phyloP scores from a whole-genome alignment of 352 stramenopile genomes.

The Globisporangium emineosum region DNA sequence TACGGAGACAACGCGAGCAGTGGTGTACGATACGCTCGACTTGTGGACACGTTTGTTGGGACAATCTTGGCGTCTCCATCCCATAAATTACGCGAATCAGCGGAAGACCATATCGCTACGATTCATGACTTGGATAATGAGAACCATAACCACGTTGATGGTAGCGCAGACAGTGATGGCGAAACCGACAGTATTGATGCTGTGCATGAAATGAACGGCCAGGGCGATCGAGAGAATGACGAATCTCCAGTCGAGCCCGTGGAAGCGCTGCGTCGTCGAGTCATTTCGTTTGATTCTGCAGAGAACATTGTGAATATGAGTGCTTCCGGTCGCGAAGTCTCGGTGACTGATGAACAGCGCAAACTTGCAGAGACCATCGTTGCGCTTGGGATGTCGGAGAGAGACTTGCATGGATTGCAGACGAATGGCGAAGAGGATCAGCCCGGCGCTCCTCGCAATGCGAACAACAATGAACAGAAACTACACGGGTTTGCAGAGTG shows the following conservation, averaged over 20 bases:
- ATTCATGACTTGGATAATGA: slow-evolving; percentile 20
- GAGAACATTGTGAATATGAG: slow-evolving; percentile 72
- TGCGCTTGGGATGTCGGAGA: slow-evolving; percentile 55
- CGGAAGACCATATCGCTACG: slow-evolving; percentile 11
- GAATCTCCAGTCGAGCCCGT: slow-evolving; percentile 41
- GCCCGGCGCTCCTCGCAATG: neutral
- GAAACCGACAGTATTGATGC: slow-evolving; percentile 26
- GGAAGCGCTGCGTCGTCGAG: slow-evolving; percentile 54
- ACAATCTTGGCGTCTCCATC: slow-evolving; percentile 38
- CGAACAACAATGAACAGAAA: slow-evolving; percentile 9
- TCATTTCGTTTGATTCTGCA: slow-evolving; percentile 78
- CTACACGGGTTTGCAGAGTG: slow-evolving; percentile 16
- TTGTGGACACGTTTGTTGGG: slow-evolving; percentile 61
- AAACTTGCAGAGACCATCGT: slow-evolving; percentile 75
- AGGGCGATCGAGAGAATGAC: slow-evolving; percentile 19
- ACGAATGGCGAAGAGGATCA: slow-evolving; percentile 15
- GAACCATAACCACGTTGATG: slow-evolving; percentile 17
- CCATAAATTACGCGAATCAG: slow-evolving; percentile 7
- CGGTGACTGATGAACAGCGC: slow-evolving; percentile 52
- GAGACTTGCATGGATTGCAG: slow-evolving; percentile 38
- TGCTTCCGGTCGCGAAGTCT: slow-evolving; percentile 28
- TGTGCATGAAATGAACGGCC: slow-evolving; percentile 18
- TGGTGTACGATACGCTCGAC: slow-evolving; percentile 38
- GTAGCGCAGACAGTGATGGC: slow-evolving; percentile 18
- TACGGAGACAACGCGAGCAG: slow-evolving; percentile 32